phyloP scores from a whole-genome alignment of 2,329 filamentous ascomycete genomes.

The Zymoseptoria tritici region DNA sequence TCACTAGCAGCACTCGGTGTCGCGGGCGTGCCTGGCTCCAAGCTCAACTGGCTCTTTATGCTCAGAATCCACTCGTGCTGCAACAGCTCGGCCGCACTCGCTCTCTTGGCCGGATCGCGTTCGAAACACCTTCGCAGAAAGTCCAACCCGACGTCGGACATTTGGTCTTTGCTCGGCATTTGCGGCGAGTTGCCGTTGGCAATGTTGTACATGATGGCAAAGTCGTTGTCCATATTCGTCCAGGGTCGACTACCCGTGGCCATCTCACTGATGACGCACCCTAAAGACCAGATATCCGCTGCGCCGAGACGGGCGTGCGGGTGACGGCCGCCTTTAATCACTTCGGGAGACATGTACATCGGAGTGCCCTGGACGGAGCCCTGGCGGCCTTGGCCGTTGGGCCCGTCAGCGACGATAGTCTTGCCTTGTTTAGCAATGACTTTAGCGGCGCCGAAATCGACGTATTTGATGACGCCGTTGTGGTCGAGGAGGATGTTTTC shows the following conservation, averaged over 20 bases:
- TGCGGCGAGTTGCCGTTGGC: slow-evolving; percentile 91
- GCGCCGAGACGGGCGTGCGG: slow-evolving; percentile 67
- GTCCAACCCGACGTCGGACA: slow-evolving; percentile 76
- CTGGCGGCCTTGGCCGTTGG: slow-evolving; percentile 25
- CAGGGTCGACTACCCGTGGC: slow-evolving; percentile 88
- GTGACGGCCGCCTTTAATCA: slow-evolving; percentile 85
- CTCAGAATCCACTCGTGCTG: slow-evolving; percentile 81
- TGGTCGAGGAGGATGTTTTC: slow-evolving; percentile 96
- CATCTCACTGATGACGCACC: slow-evolving; percentile 97
- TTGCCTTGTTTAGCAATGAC: slow-evolving; percentile 91
- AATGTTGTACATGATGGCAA: slow-evolving; percentile 99
- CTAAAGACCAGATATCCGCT: slow-evolving; percentile 92
- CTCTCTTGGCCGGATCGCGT: slow-evolving; percentile 69
- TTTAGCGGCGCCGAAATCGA: slow-evolving; percentile 96
- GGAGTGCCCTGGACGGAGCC: slow-evolving; percentile 82
- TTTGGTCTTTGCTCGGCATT: slow-evolving; percentile 72
- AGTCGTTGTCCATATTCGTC: slow-evolving; percentile 95
- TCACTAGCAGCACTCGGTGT: slow-evolving; percentile 26
- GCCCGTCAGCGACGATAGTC: slow-evolving; percentile 59
- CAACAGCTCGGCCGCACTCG: slow-evolving; percentile 78
- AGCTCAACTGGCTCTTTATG: slow-evolving; percentile 38
- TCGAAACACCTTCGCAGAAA: slow-evolving; percentile 84
- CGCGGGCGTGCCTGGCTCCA: slow-evolving; percentile 42
- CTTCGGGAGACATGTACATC: slow-evolving; percentile 99
- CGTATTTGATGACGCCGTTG: slow-evolving; percentile 97